Evolutionary conservation across 2,329 filamentous ascomycete species (phyloP).

Genomic region (Fusarium pseudonygamai): DNA sequence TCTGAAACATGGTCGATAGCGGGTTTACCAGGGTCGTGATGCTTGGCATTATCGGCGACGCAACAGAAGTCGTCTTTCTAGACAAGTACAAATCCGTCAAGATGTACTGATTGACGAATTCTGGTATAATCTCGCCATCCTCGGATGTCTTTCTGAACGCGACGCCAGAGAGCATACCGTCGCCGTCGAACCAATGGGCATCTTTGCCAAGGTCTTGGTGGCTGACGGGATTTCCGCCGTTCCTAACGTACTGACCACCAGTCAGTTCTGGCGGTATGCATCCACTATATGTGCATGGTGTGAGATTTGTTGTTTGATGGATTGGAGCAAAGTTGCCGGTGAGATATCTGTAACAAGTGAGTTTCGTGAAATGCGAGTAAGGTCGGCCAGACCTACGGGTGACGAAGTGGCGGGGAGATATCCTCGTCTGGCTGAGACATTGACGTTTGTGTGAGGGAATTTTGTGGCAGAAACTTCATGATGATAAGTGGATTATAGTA

Average conservation of each 20-base stretch:
- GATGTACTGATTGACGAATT: slow-evolving; percentile 76
- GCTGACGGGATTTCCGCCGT: slow-evolving; percentile 73
- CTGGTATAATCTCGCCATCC: slow-evolving; percentile 57
- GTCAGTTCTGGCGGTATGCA: slow-evolving; percentile 70
- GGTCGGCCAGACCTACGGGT: slow-evolving; percentile 16
- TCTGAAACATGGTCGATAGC: slow-evolving; percentile 34
- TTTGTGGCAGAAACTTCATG: background rate
- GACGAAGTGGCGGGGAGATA: background rate
- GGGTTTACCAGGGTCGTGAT: slow-evolving; percentile 73
- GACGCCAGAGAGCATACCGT: slow-evolving; percentile 78
- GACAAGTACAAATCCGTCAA: slow-evolving; percentile 71
- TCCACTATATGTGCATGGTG: slow-evolving; percentile 66
- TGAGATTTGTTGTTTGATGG: slow-evolving; percentile 62
- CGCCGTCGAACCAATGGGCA: slow-evolving; percentile 79
- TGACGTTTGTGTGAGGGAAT: background rate
- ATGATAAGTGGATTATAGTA: background rate
- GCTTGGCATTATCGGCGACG: slow-evolving; percentile 70
- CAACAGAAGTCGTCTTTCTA: slow-evolving; percentile 57
- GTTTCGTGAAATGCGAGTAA: too few species aligned
- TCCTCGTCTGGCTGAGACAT: background rate
- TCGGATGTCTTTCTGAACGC: slow-evolving; percentile 57
- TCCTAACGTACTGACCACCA: slow-evolving; percentile 77
- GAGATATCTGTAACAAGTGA: slow-evolving; percentile 59
- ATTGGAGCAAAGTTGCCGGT: slow-evolving; percentile 77
- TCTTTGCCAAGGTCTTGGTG: slow-evolving; percentile 69